Conservation (phyloP, 2,329 filamentous ascomycete species). For the Fusarium incarnatum region DNA sequence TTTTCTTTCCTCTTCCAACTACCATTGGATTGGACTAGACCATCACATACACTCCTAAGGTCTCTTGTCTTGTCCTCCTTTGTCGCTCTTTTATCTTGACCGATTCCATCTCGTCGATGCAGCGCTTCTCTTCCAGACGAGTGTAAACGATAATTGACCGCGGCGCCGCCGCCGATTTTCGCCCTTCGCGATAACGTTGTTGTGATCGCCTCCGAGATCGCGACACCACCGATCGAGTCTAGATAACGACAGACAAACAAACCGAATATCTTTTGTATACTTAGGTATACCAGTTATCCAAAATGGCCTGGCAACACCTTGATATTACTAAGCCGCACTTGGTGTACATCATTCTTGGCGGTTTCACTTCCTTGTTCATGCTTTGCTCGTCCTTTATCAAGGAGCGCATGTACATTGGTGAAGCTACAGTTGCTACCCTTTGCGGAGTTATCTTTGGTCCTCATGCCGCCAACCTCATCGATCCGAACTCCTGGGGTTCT, state of each 20-base stretch:
- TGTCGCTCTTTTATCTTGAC: slow-evolving; percentile 7
- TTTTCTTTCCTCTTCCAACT: slow-evolving; percentile 5
- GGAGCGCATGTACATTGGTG: slow-evolving; percentile 97
- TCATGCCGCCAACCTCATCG: slow-evolving; percentile 82
- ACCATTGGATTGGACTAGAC: slow-evolving; percentile 12
- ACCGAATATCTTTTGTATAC: slow-evolving; percentile 15
- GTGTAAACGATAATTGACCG: slow-evolving; percentile 37
- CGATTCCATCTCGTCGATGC: slow-evolving; percentile 9
- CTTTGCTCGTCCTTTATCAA: slow-evolving; percentile 97
- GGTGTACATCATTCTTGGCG: slow-evolving; percentile 98
- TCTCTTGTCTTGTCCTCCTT: slow-evolving; percentile 4
- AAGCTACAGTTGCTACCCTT: slow-evolving; percentile 92
- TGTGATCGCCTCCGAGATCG: slow-evolving; percentile 30
- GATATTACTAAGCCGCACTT: slow-evolving; percentile 93
- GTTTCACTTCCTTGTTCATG: slow-evolving; percentile 99
- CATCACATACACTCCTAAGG: neutral
- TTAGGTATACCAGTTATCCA: slow-evolving; percentile 22
- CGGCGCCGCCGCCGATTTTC: slow-evolving; percentile 38
- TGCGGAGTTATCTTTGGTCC: slow-evolving; percentile 92
- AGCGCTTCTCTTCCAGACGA: slow-evolving; percentile 15
- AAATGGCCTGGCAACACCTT: slow-evolving; percentile 83
- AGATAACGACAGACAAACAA: slow-evolving; percentile 18
- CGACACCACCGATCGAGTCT: slow-evolving; percentile 19
- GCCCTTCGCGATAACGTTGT: slow-evolving; percentile 29
- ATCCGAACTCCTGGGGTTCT: slow-evolving; percentile 82